Conservation (phyloP, 225 moss, liverwort and hornwort species). For the Pseudoscleropodium purum region DNA sequence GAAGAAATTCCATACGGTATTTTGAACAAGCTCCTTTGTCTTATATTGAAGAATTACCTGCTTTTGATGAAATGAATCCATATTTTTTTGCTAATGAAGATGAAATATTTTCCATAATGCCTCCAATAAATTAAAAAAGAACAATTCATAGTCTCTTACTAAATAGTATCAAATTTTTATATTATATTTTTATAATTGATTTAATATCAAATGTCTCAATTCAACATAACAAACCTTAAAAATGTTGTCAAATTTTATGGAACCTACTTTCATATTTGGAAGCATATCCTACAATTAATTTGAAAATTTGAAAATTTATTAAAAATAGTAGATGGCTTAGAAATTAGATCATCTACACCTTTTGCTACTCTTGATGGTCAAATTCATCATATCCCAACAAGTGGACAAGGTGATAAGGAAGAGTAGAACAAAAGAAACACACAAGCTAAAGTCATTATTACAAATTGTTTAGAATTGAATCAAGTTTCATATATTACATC, state of each 20-base stretch:
- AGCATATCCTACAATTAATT: not conserved
- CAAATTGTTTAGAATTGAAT: not conserved
- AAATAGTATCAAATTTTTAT: too few species aligned
- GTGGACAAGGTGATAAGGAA: not conserved
- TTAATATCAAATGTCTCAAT: not conserved
- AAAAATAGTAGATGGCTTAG: not conserved
- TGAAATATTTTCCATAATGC: too few species aligned
- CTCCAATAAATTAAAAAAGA: too few species aligned
- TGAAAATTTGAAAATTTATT: not conserved
- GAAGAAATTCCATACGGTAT: too few species aligned
- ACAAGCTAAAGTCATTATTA: not conserved
- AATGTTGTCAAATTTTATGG: not conserved
- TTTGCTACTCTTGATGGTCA: fast-evolving
- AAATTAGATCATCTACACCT: not conserved
- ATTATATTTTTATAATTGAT: not conserved
- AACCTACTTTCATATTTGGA: not conserved
- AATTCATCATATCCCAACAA: not conserved
- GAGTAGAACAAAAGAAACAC: not conserved
- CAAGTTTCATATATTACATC: not conserved
- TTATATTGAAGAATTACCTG: too few species aligned
- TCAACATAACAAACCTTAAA: not conserved
- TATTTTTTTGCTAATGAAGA: too few species aligned
- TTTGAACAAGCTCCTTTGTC: too few species aligned
- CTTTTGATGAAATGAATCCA: too few species aligned
- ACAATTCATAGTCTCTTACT: too few species aligned